Evolutionary conservation across 148 eudicot species (phyloP).

Genomic region (Nyssa sinensis): DNA sequence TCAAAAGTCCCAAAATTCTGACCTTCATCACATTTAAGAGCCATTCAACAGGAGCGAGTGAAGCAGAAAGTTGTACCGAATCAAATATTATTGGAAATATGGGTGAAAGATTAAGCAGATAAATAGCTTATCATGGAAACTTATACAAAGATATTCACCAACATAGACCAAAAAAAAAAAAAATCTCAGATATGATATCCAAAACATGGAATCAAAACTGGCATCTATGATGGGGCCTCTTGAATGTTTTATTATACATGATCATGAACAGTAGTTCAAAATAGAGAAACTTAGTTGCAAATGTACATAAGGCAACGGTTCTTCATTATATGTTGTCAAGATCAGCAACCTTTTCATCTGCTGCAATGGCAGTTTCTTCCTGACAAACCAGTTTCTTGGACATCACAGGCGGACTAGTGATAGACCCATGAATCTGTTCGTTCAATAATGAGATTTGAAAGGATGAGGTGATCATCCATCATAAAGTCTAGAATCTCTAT

Average conservation of each 20-base stretch:
- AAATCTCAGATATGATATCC: not conserved
- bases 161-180: not conserved
- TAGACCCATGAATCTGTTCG: conserved; percentile 43
- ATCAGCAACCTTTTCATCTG: conserved; percentile 24
- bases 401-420: conserved; percentile 23
- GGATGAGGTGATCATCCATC: not conserved
- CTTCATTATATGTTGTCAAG: conserved; percentile 21
- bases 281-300: not conserved
- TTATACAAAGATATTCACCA: not conserved
- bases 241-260: conserved; percentile 8
- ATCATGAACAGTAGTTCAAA: not conserved
- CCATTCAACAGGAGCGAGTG: not conserved
- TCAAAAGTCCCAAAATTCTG: not conserved
- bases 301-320: not conserved
- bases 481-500: not conserved
- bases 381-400: conserved; percentile 28
- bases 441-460: not conserved
- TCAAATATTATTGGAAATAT: not conserved
- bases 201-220: conserved; percentile 11
- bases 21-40: no score
- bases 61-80: not conserved
- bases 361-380: conserved; percentile 41
- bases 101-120: not conserved
- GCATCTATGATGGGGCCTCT: conserved; percentile 13
- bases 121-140: not conserved